Evolutionary conservation across 352 stramenopile genomes (phyloP), one percentile per base, ranked within the genome.

Genomic region (Pythium aquatile): DNA sequence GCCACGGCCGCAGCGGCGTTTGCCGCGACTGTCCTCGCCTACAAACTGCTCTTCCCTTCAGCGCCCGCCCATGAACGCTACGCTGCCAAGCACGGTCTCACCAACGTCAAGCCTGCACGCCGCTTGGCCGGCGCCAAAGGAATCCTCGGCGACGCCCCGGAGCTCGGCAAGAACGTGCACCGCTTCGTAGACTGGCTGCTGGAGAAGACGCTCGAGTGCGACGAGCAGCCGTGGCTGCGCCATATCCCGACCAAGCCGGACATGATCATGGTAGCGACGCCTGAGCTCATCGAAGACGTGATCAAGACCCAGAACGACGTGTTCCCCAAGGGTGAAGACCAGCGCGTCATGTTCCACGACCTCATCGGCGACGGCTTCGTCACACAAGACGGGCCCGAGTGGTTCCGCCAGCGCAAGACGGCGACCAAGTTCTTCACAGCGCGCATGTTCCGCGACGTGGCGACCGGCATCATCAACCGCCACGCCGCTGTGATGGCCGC

Each of bases 251-350:
- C 46, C 13, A n/a, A 52, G 28, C 30, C 58, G 17, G 65, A 72
- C 42, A 55, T 64, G 54, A 30, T 72, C 14, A 42, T 72, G 6
- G 32, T 67, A 30, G 28, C 65, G 54, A 57, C 54, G 26, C 59
- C 65, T 0, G 53, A 64, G 26, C 11, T 67, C 16, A 48, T 72
- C 14, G 65, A 72, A 28, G 65, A 72, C 40, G 51, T 72, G 16
- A 20, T 33, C 20, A 61, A 56, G 7, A 72, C 65, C 2, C 65
- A 72, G 16, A n/a, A 51, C 42, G 53, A 62, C 2, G 29, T 37
- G 16, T 71, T 71, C 30, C 39, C 28, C 58, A 66, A 71, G 46
- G 49, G 48, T 28, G 42, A 49, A 13, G 42, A 42, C 42, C 42
- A 49, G 32, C 51, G 57, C 20, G 26, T 40, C 2, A 26, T 54